phyloP scores from a whole-genome alignment of 106 monocot genomes.

The Dendrobium huoshanense region DNA sequence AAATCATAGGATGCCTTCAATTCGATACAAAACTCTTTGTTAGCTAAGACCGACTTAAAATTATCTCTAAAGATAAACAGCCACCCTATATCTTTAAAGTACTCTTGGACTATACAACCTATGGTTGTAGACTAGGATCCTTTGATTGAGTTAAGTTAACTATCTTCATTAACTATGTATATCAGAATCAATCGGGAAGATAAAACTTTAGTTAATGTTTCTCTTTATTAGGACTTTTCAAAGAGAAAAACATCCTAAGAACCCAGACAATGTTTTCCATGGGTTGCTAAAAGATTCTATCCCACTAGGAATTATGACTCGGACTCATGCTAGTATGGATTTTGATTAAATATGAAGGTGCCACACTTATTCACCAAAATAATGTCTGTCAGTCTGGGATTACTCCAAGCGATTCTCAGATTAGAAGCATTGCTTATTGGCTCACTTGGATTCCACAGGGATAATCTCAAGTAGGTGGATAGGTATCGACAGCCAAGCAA shows the following conservation, averaged over 20 bases:
- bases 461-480: constrained; percentile 13
- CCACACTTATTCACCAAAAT: constrained; percentile 60
- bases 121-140: too few relatives aligned
- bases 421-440: constrained; percentile 64
- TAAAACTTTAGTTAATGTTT: too few relatives aligned
- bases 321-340: constrained; percentile 77
- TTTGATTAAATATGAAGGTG: constrained; percentile 77
- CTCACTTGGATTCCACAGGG: constrained; percentile 85
- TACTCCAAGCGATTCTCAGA: constrained; percentile 53
- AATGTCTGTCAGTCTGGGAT: constrained; percentile 45
- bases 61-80: too few relatives aligned
- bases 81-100: too few relatives aligned
- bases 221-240: too few relatives aligned
- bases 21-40: too few relatives aligned
- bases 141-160: too few relatives aligned
- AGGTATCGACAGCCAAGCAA: constrained; percentile 54
- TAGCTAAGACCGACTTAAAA: too few relatives aligned
- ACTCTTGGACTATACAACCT: too few relatives aligned
- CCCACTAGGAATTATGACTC: constrained; percentile 60
- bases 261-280: constrained; percentile 81
- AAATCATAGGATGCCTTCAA: too few relatives aligned
- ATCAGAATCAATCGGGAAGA: too few relatives aligned
- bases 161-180: too few relatives aligned
- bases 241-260: constrained; percentile 62
- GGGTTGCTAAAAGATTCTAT: constrained; percentile 66